Evolutionary conservation across 352 stramenopile genomes (phyloP).

Genomic region (Phytopythium chamaehyphon): DNA sequence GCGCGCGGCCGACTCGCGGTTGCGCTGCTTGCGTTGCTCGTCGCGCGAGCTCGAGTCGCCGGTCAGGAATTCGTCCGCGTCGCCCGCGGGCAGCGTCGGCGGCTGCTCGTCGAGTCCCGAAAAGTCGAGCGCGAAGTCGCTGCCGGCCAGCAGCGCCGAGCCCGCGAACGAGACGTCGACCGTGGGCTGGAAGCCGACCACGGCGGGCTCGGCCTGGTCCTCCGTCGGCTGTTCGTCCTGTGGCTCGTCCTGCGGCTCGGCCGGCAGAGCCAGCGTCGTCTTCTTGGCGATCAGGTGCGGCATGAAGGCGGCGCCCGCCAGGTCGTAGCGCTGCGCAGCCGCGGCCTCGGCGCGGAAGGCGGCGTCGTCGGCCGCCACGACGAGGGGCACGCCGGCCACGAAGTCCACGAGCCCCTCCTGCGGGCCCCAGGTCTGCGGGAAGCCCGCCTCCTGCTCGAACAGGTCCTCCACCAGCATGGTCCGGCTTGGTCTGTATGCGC

Average conservation of each 20-base stretch:
- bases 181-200: conserved; percentile 4
- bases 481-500: neutral
- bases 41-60: conserved; percentile 1
- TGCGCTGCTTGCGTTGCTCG: conserved; percentile 11
- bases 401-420: conserved; percentile 10
- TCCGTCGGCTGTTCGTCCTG: neutral
- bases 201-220: neutral
- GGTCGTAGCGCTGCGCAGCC: conserved; percentile 6
- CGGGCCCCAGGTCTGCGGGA: conserved; percentile 9
- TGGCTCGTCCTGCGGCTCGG: neutral
- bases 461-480: conserved; percentile 11
- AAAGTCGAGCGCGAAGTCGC: conserved; percentile 7
- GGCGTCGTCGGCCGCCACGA: conserved; percentile 4
- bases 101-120: conserved; percentile 1
- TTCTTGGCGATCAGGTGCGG: conserved; percentile 8
- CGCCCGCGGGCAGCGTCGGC: conserved; percentile 5
- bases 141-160: conserved; percentile 4
- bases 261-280: neutral
- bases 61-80: conserved; percentile 12
- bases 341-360: conserved; percentile 4
- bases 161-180: neutral
- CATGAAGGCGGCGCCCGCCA: conserved; percentile 4
- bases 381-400: conserved; percentile 6
- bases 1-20: conserved; percentile 16
- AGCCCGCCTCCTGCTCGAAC: conserved; percentile 11